These are phyloP conservation scores for Penstemon barbatus DNA, from an alignment of 257 asterid genomes.

Conservation along the genomic window DNA sequence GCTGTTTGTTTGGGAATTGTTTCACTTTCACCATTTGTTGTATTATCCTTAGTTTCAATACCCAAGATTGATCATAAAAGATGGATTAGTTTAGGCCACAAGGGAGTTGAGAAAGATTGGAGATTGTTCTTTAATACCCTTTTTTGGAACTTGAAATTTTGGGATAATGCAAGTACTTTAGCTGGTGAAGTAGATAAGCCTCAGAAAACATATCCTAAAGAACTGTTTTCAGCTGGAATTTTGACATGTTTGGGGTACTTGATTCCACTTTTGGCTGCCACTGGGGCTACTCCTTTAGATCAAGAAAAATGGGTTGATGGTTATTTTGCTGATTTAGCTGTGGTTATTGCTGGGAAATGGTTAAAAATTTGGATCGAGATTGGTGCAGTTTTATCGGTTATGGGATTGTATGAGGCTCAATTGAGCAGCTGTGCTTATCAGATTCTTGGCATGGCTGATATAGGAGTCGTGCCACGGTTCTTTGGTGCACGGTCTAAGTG, in stretches of 20 bases:
- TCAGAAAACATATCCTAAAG: slow-evolving; percentile 54
- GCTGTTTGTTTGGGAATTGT: slow-evolving; percentile 44
- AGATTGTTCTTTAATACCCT: slow-evolving; percentile 66
- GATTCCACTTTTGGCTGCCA: slow-evolving; percentile 54
- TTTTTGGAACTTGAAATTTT: slow-evolving; percentile 72
- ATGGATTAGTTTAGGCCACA: slow-evolving; percentile 60
- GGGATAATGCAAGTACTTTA: slow-evolving; percentile 71
- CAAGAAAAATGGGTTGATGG: slow-evolving; percentile 61
- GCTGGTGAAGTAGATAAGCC: slow-evolving; percentile 79
- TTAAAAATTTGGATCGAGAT: slow-evolving; percentile 70
- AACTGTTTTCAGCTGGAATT: slow-evolving; percentile 51
- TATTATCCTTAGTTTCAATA: slow-evolving; percentile 31
- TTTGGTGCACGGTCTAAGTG: slow-evolving; percentile 44
- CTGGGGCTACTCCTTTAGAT: slow-evolving; percentile 55
- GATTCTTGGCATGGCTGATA: slow-evolving; percentile 61
- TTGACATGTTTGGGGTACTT: slow-evolving; percentile 61
- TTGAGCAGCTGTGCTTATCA: slow-evolving; percentile 54
- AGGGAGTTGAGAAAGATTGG: slow-evolving; percentile 60
- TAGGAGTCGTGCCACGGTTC: slow-evolving; percentile 44
- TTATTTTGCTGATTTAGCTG: slow-evolving; percentile 43
- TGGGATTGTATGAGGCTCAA: slow-evolving; percentile 77
- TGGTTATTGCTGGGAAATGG: slow-evolving; percentile 56
- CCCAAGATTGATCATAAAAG: slow-evolving; percentile 38
- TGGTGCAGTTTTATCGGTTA: slow-evolving; percentile 59
- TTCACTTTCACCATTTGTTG: slow-evolving; percentile 43